These are phyloP conservation scores for Wolfiporia cocos DNA, from an alignment of 1,284 basidiomycete species.

Conservation along the genomic window DNA sequence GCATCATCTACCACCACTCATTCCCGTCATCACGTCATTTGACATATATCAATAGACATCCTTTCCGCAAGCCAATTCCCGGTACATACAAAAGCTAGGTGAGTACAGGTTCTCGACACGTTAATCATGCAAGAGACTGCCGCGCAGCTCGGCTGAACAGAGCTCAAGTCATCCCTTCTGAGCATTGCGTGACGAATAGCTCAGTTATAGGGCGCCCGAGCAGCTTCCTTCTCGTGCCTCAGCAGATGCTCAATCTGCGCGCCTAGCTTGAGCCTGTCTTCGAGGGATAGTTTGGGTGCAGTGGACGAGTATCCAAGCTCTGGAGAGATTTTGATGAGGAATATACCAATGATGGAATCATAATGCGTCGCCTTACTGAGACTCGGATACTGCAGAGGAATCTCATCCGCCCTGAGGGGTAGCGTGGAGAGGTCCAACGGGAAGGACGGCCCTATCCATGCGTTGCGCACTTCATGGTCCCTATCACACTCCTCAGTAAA, in stretches of 20 bases:
- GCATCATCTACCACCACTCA: too few species aligned
- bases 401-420: slow-evolving; percentile 38
- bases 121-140: too few species aligned
- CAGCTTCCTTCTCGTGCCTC: slow-evolving; percentile 46
- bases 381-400: slow-evolving; percentile 68
- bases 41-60: too few species aligned
- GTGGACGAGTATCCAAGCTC: slow-evolving; percentile 50
- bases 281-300: slow-evolving; percentile 33
- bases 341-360: background rate
- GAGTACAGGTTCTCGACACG: too few species aligned
- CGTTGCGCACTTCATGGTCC: slow-evolving; percentile 60
- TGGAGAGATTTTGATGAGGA: slow-evolving; percentile 14
- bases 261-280: slow-evolving; percentile 43
- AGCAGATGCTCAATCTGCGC: slow-evolving; percentile 43
- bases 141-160: too few species aligned
- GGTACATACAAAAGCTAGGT: too few species aligned
- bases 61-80: too few species aligned
- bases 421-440: slow-evolving; percentile 57
- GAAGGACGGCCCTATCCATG: slow-evolving; percentile 68
- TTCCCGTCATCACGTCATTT: too few species aligned
- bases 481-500: slow-evolving; percentile 19
- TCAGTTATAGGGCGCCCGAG: slow-evolving; percentile 36
- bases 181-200: background rate
- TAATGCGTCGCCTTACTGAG: slow-evolving; percentile 42
- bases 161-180: too few species aligned